Conservation (phyloP, 73 alveolate species). For the Paramecium primaurelia region DNA sequence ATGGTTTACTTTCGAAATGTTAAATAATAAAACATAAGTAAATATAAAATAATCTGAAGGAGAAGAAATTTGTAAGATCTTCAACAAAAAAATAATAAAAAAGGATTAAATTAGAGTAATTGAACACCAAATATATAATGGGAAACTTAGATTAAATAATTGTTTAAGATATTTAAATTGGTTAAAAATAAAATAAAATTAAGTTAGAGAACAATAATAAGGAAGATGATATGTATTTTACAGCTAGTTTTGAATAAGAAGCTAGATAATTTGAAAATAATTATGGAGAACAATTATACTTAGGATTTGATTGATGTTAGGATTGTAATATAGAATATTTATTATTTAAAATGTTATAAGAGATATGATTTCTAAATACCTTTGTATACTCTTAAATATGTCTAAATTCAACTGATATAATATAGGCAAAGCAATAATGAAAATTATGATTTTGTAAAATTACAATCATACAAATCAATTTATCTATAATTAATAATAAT, state of each 20-base stretch:
- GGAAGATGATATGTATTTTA: neutral
- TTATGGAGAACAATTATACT: neutral
- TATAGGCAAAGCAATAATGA: neutral
- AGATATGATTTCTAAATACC: neutral
- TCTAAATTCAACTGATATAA: neutral
- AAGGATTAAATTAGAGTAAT: neutral
- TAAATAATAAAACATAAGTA: neutral
- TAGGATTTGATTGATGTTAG: neutral
- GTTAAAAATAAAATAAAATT: neutral
- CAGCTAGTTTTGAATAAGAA: neutral
- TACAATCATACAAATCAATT: neutral
- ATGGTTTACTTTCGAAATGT: neutral
- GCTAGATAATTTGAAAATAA: neutral
- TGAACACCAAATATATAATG: neutral
- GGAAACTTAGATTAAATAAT: neutral
- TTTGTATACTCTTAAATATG: neutral
- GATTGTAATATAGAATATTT: neutral
- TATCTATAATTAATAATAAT: neutral
- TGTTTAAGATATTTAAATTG: neutral
- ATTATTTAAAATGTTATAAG: neutral
- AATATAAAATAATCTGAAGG: neutral
- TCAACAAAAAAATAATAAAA: neutral
- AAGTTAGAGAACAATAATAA: neutral
- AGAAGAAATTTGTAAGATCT: neutral
- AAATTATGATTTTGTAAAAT: neutral